These are phyloP conservation scores for Pistacia atlantica DNA, from an alignment of 345 rosid species.

Conservation along the genomic window DNA sequence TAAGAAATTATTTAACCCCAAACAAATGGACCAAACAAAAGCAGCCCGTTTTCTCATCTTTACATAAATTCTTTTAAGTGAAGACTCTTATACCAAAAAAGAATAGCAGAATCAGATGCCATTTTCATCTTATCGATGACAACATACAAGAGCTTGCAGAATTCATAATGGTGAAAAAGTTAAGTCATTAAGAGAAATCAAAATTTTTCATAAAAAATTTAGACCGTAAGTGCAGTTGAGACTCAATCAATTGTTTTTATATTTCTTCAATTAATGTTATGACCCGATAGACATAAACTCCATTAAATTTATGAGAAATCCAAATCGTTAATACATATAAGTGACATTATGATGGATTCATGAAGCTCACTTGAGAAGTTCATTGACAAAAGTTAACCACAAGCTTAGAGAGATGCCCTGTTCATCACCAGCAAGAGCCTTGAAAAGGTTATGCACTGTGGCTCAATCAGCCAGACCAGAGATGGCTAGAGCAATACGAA, in stretches of 20 bases:
- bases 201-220: not conserved
- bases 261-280: not conserved
- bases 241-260: not conserved
- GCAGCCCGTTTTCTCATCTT: not conserved
- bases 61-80: not conserved
- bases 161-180: not conserved
- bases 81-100: not conserved
- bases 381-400: constrained; percentile 79
- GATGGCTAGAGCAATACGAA: constrained; percentile 83
- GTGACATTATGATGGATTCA: constrained; percentile 9
- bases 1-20: constrained; percentile 1
- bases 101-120: not conserved
- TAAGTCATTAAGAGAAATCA: not conserved
- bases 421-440: constrained; percentile 68
- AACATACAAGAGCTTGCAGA: not conserved
- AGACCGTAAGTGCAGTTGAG: not conserved
- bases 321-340: not conserved
- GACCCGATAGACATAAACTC: not conserved
- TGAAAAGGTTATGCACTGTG: constrained; percentile 85
- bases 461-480: constrained; percentile 88
- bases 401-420: constrained; percentile 71
- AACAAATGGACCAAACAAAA: not conserved
- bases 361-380: constrained; percentile 86
- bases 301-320: not conserved
- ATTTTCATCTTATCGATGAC: not conserved